A percentile compares a stretch with the other conserved stretches of the same genome.
phyloP scores from a whole-genome alignment of 73 alveolate species.

The Effrenium voratum region DNA sequence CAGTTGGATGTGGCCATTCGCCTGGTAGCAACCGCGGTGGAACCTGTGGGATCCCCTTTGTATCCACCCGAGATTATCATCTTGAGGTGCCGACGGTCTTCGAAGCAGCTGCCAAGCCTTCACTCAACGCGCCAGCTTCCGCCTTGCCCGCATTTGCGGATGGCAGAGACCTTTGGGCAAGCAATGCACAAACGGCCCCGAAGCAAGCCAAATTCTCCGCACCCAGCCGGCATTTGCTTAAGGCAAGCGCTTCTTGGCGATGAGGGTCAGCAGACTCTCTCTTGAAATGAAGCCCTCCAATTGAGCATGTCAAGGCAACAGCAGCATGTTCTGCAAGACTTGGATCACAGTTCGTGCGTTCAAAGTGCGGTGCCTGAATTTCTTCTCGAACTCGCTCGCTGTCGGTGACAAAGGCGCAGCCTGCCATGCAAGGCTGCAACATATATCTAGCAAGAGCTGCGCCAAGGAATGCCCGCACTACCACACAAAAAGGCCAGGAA shows the following conservation, averaged over 20 bases:
- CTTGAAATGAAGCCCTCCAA: constrained; percentile 80
- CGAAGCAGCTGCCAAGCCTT: constrained; percentile 87
- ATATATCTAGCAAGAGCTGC: too few species aligned
- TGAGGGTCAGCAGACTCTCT: constrained; percentile 82
- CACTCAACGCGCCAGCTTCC: constrained; percentile 51
- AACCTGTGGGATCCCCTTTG: too few species aligned
- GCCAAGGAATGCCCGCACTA: too few species aligned
- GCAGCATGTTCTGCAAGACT: too few species aligned
- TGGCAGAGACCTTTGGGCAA: constrained; percentile 53
- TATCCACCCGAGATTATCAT: too few species aligned
- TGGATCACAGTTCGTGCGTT: too few species aligned
- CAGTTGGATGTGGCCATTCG: neutral
- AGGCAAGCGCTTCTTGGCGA: constrained; percentile 74
- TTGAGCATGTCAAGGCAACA: too few species aligned
- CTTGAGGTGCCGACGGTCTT: constrained; percentile 39
- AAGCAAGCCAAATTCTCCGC: neutral
- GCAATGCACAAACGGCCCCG: neutral
- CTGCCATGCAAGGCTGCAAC: too few species aligned
- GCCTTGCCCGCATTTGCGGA: constrained; percentile 40
- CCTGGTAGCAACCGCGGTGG: too few species aligned
- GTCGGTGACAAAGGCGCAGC: constrained; percentile 69
- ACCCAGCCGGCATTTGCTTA: neutral
- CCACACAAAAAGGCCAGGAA: too few species aligned
- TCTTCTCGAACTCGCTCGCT: constrained; percentile 73
- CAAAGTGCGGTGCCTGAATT: constrained; percentile 31